Percentiles rank a stretch among this genome's conserved stretches.
These are phyloP conservation scores for Cladosporium sphaerospermum DNA, from an alignment of 2,329 filamentous ascomycete genomes.

Conservation along the genomic window DNA sequence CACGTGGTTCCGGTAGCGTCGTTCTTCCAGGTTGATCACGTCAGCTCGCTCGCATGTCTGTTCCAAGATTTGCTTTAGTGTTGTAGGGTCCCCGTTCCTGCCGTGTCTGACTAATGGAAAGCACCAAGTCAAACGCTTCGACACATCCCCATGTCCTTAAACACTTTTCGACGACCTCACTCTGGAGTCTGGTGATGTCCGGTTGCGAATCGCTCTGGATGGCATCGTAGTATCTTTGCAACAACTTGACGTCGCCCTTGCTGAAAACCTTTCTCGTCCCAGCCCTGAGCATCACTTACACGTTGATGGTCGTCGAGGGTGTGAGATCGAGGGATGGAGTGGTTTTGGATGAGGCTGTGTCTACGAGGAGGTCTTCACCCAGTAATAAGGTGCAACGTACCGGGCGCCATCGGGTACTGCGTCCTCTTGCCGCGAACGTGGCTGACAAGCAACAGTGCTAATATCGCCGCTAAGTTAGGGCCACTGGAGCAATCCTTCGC, in stretches of 20 bases:
- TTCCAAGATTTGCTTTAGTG: neutral
- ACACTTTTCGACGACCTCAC: neutral
- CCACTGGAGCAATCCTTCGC: no score
- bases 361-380: neutral
- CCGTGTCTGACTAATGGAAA: neutral
- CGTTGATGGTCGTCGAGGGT: neutral
- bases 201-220: neutral
- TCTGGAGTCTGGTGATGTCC: neutral
- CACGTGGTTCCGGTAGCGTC: neutral
- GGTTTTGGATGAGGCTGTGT: neutral
- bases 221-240: neutral
- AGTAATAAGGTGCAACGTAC: no score
- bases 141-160: neutral
- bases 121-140: neutral
- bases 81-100: neutral
- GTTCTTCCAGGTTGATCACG: neutral
- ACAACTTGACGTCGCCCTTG: neutral
- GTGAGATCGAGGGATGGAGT: no score
- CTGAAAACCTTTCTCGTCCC: neutral
- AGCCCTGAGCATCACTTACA: neutral
- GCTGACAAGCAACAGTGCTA: no score
- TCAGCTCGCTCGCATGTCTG: neutral
- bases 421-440: no score
- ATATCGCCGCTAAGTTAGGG: no score
- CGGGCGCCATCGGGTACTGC: no score